Evolutionary conservation across 164 flowering plant species (phyloP).

Genomic region (Vitis amurensis): DNA sequence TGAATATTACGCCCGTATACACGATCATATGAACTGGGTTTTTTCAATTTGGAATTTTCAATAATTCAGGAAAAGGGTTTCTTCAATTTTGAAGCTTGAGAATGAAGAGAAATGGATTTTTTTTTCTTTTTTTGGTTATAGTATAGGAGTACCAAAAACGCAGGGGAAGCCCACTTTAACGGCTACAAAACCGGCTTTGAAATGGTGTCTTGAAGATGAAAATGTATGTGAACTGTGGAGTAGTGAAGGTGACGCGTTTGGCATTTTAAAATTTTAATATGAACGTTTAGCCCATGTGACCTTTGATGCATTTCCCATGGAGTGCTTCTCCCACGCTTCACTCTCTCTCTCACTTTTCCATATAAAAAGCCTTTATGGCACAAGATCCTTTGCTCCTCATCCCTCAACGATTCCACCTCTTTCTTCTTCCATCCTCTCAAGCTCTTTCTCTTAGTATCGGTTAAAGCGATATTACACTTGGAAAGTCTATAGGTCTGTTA

Average conservation of each 20-base stretch:
- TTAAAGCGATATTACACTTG: background rate
- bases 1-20: no score
- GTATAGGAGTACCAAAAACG: conserved; percentile 39
- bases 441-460: no score
- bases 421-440: background rate
- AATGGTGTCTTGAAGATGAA: conserved; percentile 29
- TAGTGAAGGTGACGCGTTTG: conserved; percentile 38
- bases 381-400: conserved; percentile 31
- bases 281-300: conserved; percentile 65
- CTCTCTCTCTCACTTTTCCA: conserved; percentile 4
- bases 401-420: background rate
- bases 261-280: conserved; percentile 1
- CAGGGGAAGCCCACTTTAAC: conserved; percentile 38
- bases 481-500: background rate
- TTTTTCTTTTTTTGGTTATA: background rate
- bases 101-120: background rate
- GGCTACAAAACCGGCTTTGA: conserved; percentile 65
- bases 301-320: conserved; percentile 55
- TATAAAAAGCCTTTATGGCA: conserved; percentile 20
- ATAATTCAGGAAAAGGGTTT: background rate
- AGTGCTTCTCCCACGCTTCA: conserved; percentile 18
- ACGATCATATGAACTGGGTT: no score
- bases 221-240: conserved; percentile 30
- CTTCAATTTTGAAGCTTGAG: background rate
- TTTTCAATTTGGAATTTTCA: no score